Percentiles rank a stretch among this genome's conserved stretches.
phyloP scores from a whole-genome alignment of 495 filamentous ascomycete species.

The Tirmania nivea region DNA sequence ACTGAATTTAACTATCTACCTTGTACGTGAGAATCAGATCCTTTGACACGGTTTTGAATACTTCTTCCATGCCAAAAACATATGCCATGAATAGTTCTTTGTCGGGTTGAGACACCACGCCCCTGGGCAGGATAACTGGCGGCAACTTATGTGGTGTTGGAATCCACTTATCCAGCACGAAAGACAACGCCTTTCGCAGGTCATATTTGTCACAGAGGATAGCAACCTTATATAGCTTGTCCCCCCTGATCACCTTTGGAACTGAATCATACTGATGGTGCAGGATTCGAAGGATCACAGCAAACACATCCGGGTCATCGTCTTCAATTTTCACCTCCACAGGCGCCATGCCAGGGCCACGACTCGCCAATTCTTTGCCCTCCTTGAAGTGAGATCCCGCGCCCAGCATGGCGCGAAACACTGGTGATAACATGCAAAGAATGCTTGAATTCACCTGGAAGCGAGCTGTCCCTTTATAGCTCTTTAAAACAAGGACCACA shows the following conservation, averaged over 20 bases:
- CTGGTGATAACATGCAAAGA: neutral
- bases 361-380: neutral
- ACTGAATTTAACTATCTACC: no score
- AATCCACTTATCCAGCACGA: neutral
- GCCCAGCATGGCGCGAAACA: neutral
- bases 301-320: neutral
- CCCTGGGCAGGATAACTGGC: neutral
- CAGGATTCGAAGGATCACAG: neutral
- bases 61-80: neutral
- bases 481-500: neutral
- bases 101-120: no score
- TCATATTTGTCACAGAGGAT: neutral
- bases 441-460: neutral
- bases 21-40: no score
- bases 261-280: neutral
- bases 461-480: neutral
- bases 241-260: neutral
- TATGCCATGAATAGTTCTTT: neutral
- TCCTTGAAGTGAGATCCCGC: neutral
- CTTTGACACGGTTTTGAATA: neutral
- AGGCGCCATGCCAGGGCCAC: neutral
- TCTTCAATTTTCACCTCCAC: neutral
- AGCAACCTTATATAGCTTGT: neutral
- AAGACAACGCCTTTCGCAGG: neutral
- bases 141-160: neutral